Conservation (phyloP, 805 yeast genomes). For the Candida montana region DNA sequence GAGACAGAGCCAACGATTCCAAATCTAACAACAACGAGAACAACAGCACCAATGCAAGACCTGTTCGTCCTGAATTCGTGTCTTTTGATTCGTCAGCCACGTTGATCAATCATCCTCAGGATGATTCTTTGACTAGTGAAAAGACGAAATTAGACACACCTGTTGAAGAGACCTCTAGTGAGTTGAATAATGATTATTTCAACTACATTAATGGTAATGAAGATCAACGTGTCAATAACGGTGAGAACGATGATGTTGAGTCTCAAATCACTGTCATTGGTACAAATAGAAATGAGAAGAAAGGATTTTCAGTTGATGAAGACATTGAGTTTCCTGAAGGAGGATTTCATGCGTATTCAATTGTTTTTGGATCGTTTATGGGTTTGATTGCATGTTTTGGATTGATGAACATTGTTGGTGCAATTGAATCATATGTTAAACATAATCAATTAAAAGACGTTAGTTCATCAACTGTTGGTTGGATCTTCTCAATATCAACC, state of each 20-base stretch:
- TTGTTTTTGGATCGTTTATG: slow-evolving; percentile 50
- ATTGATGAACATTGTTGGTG: slow-evolving; percentile 52
- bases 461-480: slow-evolving; percentile 43
- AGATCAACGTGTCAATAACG: not conserved
- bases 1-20: not conserved
- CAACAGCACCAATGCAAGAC: not conserved
- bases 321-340: slow-evolving; percentile 45
- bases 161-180: slow-evolving; percentile 1
- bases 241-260: slow-evolving; percentile 1
- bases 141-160: not conserved
- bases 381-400: slow-evolving; percentile 54
- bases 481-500: slow-evolving; percentile 44
- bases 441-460: slow-evolving; percentile 43
- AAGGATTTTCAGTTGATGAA: slow-evolving; percentile 3
- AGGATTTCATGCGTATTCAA: slow-evolving; percentile 46
- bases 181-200: not conserved
- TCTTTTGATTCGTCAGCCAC: not conserved
- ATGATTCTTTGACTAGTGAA: not conserved
- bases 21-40: not conserved
- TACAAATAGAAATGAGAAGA: not conserved
- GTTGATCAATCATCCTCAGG: not conserved
- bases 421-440: slow-evolving; percentile 52
- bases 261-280: slow-evolving; percentile 1
- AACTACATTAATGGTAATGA: not conserved
- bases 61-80: not conserved